These are phyloP conservation scores for Fremontodendron californicum DNA, from an alignment of 345 rosid genomes.

Conservation along the genomic window DNA sequence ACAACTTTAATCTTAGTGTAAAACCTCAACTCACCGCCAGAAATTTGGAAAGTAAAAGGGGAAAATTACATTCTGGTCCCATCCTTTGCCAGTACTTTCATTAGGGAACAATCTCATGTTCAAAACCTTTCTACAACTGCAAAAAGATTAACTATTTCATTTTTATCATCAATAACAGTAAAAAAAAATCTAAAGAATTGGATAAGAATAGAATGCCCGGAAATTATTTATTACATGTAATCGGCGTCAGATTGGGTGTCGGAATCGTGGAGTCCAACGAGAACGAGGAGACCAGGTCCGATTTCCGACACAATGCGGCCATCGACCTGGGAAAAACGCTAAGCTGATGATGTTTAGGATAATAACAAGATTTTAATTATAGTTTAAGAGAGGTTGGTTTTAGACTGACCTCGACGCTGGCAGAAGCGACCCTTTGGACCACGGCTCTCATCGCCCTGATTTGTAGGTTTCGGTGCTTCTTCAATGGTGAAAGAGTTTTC, in stretches of 20 bases:
- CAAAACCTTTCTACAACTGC: constrained; percentile 80
- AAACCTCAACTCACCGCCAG: not conserved
- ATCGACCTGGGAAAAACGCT: constrained; percentile 48
- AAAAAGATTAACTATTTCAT: not conserved
- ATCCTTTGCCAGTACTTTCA: constrained; percentile 67
- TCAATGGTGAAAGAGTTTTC: not conserved
- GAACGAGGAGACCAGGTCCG: constrained; percentile 81
- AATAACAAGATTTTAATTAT: not conserved
- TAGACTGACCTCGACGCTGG: constrained; percentile 47
- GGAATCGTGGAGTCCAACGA: constrained; percentile 73
- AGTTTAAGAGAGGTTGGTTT: not conserved
- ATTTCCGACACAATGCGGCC: constrained; percentile 72
- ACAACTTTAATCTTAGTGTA: not conserved
- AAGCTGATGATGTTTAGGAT: too few relatives aligned
- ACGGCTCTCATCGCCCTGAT: constrained; percentile 80
- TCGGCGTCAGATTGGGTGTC: constrained; percentile 76
- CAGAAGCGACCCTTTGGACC: constrained; percentile 75
- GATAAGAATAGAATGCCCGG: not conserved
- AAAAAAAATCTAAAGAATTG: not conserved
- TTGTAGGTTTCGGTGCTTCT: constrained; percentile 17
- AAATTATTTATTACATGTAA: constrained; percentile 46
- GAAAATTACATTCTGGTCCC: constrained; percentile 74
- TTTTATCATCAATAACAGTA: not conserved
- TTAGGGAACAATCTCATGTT: constrained; percentile 87
- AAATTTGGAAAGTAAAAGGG: not conserved